Percentiles rank a stretch among this genome's conserved stretches.
Evolutionary conservation across 225 moss, liverwort and hornwort genomes (phyloP).

Genomic region (Physcomitrellopsis africana): DNA sequence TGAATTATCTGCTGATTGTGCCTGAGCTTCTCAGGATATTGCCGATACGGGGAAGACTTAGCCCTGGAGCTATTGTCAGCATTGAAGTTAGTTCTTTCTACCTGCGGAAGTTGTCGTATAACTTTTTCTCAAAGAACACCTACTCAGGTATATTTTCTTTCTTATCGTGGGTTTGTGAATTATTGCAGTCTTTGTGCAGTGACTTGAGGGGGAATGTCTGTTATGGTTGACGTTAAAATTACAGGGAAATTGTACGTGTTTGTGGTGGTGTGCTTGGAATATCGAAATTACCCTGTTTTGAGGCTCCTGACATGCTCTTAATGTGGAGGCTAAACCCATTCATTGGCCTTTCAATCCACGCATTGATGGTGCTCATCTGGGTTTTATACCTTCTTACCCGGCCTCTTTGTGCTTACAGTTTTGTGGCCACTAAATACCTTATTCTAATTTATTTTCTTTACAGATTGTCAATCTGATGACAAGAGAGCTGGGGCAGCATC

Average conservation of each 20-base stretch:
- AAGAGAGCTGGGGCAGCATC: slow-evolving; percentile 68
- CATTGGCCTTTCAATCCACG: not conserved
- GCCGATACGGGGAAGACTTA: slow-evolving; percentile 88
- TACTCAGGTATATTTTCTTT: slow-evolving; percentile 53
- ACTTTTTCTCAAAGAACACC: slow-evolving; percentile 90
- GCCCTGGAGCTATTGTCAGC: slow-evolving; percentile 82
- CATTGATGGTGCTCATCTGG: not conserved
- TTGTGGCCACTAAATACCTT: not conserved
- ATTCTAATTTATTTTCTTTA: not conserved
- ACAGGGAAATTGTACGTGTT: not conserved
- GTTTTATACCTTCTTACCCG: not conserved
- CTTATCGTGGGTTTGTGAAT: not conserved
- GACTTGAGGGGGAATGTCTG: not conserved
- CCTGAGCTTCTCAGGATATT: slow-evolving; percentile 58
- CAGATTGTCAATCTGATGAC: slow-evolving; percentile 70
- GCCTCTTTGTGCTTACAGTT: not conserved
- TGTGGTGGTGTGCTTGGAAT: not conserved
- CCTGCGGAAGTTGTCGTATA: slow-evolving; percentile 90
- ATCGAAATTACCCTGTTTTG: slow-evolving; percentile 16
- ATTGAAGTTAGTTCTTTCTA: slow-evolving; percentile 71
- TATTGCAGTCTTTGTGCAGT: slow-evolving; percentile 1
- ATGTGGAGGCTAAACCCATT: not conserved
- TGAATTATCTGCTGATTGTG: slow-evolving; percentile 22
- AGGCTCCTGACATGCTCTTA: slow-evolving; percentile 8
- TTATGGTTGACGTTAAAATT: not conserved